These are phyloP conservation scores for Avena sativa DNA, from an alignment of 176 grass and related monocot species.

Conservation along the genomic window DNA sequence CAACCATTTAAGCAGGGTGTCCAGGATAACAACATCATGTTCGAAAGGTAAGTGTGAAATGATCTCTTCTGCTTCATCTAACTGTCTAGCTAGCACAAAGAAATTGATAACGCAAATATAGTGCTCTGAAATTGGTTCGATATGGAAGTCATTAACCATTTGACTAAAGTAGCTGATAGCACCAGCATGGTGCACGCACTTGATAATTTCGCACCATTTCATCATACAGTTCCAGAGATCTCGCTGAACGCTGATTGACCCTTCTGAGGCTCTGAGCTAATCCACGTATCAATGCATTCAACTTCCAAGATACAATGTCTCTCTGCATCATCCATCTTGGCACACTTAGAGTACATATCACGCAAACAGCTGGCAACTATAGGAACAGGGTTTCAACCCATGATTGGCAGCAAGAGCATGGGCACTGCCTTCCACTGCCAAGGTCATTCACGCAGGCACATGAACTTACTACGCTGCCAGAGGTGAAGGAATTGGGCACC, in stretches of 20 bases:
- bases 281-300: constrained; percentile 10
- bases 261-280: background rate
- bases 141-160: constrained; percentile 17
- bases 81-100: background rate
- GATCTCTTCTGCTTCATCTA: constrained; percentile 19
- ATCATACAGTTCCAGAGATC: background rate
- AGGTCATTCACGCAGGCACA: constrained; percentile 16
- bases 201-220: background rate
- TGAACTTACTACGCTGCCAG: constrained; percentile 37
- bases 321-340: constrained; percentile 22
- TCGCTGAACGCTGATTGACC: background rate
- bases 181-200: constrained; percentile 25
- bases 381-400: constrained; percentile 24
- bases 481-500: constrained; percentile 45
- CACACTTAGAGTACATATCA: background rate
- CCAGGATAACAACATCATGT: constrained; percentile 31
- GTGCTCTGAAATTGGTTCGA: constrained; percentile 15
- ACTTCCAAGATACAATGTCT: background rate
- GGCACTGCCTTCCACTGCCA: constrained; percentile 31
- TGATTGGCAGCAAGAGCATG: constrained; percentile 42
- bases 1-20: constrained; percentile 9
- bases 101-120: constrained; percentile 10
- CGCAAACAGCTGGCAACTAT: background rate
- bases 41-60: constrained; percentile 15
- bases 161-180: constrained; percentile 6